phyloP scores from a whole-genome alignment of 1,284 basidiomycete species.

The Vanrija pseudolonga region DNA sequence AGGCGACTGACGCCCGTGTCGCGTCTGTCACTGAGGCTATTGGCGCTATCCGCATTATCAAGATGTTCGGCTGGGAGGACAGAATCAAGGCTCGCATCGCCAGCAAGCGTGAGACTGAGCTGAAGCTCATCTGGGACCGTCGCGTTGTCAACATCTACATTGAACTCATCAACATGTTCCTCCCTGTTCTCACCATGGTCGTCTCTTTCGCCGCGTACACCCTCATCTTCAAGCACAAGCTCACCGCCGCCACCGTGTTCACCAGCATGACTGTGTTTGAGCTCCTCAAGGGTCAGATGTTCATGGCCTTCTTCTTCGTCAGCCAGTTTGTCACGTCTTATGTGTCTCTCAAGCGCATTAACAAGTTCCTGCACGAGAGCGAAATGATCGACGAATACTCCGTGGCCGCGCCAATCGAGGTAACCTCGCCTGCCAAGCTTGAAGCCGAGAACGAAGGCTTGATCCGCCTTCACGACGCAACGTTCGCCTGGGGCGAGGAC shows the following conservation, averaged over 20 bases:
- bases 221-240: slow-evolving; percentile 50
- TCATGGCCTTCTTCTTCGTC: slow-evolving; percentile 34
- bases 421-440: slow-evolving; percentile 25
- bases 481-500: slow-evolving; percentile 42
- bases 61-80: slow-evolving; percentile 66
- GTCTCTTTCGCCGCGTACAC: slow-evolving; percentile 63
- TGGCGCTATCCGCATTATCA: slow-evolving; percentile 55
- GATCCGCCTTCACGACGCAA: slow-evolving; percentile 38
- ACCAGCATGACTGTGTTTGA: slow-evolving; percentile 49
- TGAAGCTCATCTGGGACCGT: slow-evolving; percentile 49
- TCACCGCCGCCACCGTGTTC: slow-evolving; percentile 51
- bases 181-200: slow-evolving; percentile 65
- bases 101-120: slow-evolving; percentile 58
- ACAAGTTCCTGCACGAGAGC: slow-evolving; percentile 55
- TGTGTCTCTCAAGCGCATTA: slow-evolving; percentile 54
- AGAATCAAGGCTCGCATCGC: slow-evolving; percentile 56
- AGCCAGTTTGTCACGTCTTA: slow-evolving; percentile 47
- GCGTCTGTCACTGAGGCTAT: slow-evolving; percentile 54
- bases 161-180: slow-evolving; percentile 54
- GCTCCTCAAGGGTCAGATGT: slow-evolving; percentile 39
- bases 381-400: slow-evolving; percentile 57
- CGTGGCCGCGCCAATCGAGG: slow-evolving; percentile 24
- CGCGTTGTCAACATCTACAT: slow-evolving; percentile 36
- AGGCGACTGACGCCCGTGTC: slow-evolving; percentile 55
- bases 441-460: slow-evolving; percentile 37